A percentile compares a stretch with the other conserved stretches of the same genome.
Conservation (phyloP, 371 early-diverging fungal species). For the Syncephalastrum contaminatum region DNA sequence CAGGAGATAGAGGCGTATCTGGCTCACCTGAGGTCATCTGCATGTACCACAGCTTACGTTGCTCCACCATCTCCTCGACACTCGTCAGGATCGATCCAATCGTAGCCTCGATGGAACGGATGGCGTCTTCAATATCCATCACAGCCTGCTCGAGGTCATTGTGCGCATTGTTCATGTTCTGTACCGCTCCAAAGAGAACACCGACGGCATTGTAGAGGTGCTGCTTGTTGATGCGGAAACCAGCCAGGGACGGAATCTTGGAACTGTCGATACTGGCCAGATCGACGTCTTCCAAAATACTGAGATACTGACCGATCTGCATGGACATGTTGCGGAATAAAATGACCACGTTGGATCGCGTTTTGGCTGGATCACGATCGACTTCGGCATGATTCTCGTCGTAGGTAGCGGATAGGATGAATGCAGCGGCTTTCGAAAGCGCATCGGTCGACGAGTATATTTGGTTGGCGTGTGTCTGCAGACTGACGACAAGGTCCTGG, state of each 20-base stretch:
- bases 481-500: conserved; percentile 45
- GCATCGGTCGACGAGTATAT: conserved; percentile 45
- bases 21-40: neutral
- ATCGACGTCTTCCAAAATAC: conserved; percentile 40
- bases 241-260: conserved; percentile 44
- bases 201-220: conserved; percentile 68
- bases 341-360: conserved; percentile 31
- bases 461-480: conserved; percentile 48
- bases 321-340: conserved; percentile 50
- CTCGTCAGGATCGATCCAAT: conserved; percentile 35
- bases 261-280: conserved; percentile 21
- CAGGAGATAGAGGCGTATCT: too few relatives aligned
- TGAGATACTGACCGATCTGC: conserved; percentile 40
- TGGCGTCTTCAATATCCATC: conserved; percentile 38
- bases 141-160: conserved; percentile 25
- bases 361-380: conserved; percentile 21
- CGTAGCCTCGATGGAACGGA: conserved; percentile 37
- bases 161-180: conserved; percentile 54
- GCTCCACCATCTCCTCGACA: conserved; percentile 40
- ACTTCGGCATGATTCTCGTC: conserved; percentile 8
- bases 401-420: conserved; percentile 13
- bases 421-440: conserved; percentile 31
- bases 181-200: conserved; percentile 63
- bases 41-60: conserved; percentile 36
- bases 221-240: conserved; percentile 67